These are phyloP conservation scores for Candida fluviatilis DNA, from an alignment of 805 yeast species.

Conservation along the genomic window DNA sequence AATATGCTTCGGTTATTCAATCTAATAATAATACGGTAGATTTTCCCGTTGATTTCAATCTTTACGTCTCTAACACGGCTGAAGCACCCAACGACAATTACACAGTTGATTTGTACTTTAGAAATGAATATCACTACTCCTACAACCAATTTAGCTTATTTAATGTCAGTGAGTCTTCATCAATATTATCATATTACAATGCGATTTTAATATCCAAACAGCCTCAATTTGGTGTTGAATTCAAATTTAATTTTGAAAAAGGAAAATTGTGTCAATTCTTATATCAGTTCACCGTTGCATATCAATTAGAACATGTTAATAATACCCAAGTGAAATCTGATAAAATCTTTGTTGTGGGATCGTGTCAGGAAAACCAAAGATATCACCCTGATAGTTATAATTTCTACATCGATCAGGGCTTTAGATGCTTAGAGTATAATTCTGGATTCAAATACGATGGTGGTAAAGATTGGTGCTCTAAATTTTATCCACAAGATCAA, in stretches of 20 bases:
- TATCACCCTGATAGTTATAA: constrained; percentile 11
- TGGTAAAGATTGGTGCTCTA: constrained; percentile 16
- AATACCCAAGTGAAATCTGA: constrained; percentile 8
- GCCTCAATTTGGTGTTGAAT: constrained; percentile 12
- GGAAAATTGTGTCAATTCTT: constrained; percentile 15
- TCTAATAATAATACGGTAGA: constrained; percentile 11
- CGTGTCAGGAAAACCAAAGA: constrained; percentile 11
- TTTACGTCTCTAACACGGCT: constrained; percentile 10
- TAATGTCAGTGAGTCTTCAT: constrained; percentile 8
- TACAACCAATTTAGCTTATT: constrained; percentile 9
- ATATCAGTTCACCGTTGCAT: constrained; percentile 14
- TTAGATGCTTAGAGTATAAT: constrained; percentile 16
- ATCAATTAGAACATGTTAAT: constrained; percentile 9
- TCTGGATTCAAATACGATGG: constrained; percentile 14
- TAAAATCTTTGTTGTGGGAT: constrained; percentile 15
- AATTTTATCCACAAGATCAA: constrained; percentile 12
- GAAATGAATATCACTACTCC: constrained; percentile 7
- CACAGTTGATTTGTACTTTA: constrained; percentile 14
- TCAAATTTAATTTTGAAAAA: constrained; percentile 12
- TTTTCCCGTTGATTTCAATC: constrained; percentile 14
- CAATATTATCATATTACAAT: constrained; percentile 8
- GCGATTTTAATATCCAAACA: constrained; percentile 11
- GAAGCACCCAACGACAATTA: constrained; percentile 12
- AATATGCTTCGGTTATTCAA: constrained; percentile 11
- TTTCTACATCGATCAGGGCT: constrained; percentile 8